Evolutionary conservation across 108 stramenopile genomes (phyloP), one percentile per base, ranked within the genome.

Genomic region (Craspedostauros australis): DNA sequence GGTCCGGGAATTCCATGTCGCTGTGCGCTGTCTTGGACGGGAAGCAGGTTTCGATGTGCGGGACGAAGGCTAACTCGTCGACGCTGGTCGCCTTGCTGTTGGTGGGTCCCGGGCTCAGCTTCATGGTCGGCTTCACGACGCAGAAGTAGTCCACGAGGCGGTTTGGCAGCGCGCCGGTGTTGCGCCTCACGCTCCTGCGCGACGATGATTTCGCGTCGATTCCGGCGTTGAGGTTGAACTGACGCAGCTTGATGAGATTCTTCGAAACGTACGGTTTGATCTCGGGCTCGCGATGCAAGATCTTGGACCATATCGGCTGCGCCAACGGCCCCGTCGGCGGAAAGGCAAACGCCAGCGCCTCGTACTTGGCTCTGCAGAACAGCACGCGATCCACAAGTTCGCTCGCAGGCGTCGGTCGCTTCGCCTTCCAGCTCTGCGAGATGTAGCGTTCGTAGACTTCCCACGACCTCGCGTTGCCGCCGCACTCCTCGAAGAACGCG

Each of bases 111-210:
- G 73, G 54, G 42, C 68, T 57, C 14, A 80, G 25, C 40, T 54
- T 41, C 36, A 46, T 52, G 39, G 64, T 44, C n/a, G 44, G 41
- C 9, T 59, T 32, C 11, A 85, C 61, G 33, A 80, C 77, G 58
- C 79, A 80, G 53, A 85, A 80, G 49, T 60, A 80, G 45, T 80
- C 79, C 6, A 85, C 70, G 29, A 85, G 52, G 18, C 84, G 73
- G 44, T 77, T 52, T 1, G 64, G 72, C 12, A 57, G 43, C 8
- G 33, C 34, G n/a, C 28, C 40, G 25, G 4, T 41, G 14, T 54
- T 8, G 39, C 18, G 16, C 31, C 26, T 43, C 36, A 11, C 31
- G n/a, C 18, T 24, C 60, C 9, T 44, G 16, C 14, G 16, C 44
- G 1, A 15, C 8, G 19, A 29, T 39, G 18, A 6, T 22, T 15